Conservation (phyloP, 352 stramenopile genomes). For the Globisporangium uncinulatum region DNA sequence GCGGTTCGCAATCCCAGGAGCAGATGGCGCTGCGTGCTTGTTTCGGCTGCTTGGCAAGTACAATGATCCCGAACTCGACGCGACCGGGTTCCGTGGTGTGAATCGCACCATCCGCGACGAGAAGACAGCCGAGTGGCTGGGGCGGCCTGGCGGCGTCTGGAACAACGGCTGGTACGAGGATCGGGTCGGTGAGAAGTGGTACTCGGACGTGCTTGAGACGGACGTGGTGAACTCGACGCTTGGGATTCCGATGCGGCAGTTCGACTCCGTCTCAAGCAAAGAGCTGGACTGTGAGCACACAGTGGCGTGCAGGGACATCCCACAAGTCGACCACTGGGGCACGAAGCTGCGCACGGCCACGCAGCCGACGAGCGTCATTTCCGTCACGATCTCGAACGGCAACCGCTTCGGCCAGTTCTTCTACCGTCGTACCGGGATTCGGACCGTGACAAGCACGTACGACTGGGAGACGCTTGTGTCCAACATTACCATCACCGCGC, state of each 20-base stretch:
- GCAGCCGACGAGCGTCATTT: not conserved
- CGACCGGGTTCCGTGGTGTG: conserved; percentile 1
- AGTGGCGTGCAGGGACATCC: not conserved
- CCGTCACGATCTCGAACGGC: conserved; percentile 11
- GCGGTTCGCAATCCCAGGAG: conserved; percentile 6
- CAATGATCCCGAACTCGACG: not conserved
- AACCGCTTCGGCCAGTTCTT: conserved; percentile 11
- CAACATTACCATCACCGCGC: not conserved
- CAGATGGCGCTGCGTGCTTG: conserved; percentile 13
- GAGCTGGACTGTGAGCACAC: not conserved
- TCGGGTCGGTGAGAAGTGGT: conserved; percentile 4
- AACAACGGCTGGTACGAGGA: conserved; percentile 35
- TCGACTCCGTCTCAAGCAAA: conserved; percentile 1
- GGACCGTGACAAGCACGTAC: conserved; percentile 2
- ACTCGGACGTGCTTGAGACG: conserved; percentile 5
- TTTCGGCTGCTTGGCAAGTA: conserved; percentile 10
- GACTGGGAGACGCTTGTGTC: conserved; percentile 11
- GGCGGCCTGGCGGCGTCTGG: conserved; percentile 17
- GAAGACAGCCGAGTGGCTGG: conserved; percentile 24
- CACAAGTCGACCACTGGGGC: not conserved
- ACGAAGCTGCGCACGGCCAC: not conserved
- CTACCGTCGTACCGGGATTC: not conserved
- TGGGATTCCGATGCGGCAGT: not conserved
- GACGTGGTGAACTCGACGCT: not conserved
- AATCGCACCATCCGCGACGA: conserved; percentile 10